phyloP scores from a whole-genome alignment of 108 stramenopile species.

The Epithemia pelagica region DNA sequence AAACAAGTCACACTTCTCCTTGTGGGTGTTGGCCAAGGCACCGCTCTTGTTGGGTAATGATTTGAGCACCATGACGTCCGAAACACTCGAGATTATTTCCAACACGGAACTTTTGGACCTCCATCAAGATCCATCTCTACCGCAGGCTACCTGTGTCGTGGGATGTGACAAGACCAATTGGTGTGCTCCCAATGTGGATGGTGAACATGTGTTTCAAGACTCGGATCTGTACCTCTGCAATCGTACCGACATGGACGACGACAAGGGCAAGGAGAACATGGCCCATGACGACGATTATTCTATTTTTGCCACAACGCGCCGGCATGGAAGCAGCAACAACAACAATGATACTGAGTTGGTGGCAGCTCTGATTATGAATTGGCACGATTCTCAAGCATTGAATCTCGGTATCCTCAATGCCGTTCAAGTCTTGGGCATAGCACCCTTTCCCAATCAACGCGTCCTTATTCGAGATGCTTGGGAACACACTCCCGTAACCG shows the following conservation, averaged over 20 bases:
- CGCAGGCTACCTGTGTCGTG: neutral
- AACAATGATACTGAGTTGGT: too few relatives aligned
- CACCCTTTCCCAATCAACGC: neutral
- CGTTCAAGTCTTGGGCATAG: neutral
- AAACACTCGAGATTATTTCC: neutral
- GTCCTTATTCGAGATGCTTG: neutral
- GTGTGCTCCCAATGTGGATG: neutral
- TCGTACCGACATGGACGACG: neutral
- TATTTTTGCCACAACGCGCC: neutral
- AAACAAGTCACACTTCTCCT: constrained; percentile 36
- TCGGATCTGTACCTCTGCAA: neutral
- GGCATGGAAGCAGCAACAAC: neutral
- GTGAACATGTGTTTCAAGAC: neutral
- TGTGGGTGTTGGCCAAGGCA: constrained; percentile 48
- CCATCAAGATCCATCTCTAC: neutral
- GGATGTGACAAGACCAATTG: neutral
- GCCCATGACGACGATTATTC: neutral
- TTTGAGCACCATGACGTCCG: constrained; percentile 19
- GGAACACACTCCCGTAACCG: neutral
- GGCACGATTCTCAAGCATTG: neutral
- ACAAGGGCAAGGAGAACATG: neutral
- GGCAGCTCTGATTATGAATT: neutral
- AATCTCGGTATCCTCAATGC: neutral
- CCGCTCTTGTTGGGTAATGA: constrained; percentile 48
- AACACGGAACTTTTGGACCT: neutral